A percentile compares a stretch with the other conserved stretches of the same genome.
Conservation (phyloP, 257 asterid species). For the Catharanthus roseus region DNA sequence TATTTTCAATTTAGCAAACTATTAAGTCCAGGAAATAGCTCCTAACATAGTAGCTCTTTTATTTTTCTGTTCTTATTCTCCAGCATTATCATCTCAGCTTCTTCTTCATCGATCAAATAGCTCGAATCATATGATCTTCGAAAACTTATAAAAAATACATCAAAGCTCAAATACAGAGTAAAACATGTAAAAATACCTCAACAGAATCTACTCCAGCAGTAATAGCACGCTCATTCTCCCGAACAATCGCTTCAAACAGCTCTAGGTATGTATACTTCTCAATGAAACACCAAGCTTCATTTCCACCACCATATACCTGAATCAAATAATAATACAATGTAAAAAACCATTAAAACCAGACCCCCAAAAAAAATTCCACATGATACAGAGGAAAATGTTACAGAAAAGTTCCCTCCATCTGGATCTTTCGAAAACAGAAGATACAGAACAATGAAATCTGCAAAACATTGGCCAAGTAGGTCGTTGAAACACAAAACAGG, state of each 20-base stretch:
- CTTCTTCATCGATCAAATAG: too few species aligned
- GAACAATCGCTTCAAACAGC: conserved; percentile 32
- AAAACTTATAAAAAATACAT: not conserved
- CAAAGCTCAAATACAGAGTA: not conserved
- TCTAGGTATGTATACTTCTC: conserved; percentile 23
- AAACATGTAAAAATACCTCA: conserved; percentile 11
- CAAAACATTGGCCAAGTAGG: not conserved
- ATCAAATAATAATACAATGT: not conserved
- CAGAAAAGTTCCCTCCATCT: not conserved
- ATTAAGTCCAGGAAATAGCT: not conserved
- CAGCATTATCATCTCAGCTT: too few species aligned
- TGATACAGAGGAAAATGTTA: not conserved
- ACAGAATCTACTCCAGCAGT: not conserved
- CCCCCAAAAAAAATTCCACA: too few species aligned
- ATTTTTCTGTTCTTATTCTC: not conserved
- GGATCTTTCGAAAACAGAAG: not conserved
- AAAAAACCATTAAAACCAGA: not conserved
- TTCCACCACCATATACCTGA: conserved; percentile 31
- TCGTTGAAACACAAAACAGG: not conserved
- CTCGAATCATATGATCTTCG: not conserved
- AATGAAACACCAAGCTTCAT: conserved; percentile 31
- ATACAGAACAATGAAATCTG: not conserved
- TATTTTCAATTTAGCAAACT: not conserved
- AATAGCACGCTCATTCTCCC: not conserved
- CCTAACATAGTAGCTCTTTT: not conserved